Evolutionary conservation across 2,329 filamentous ascomycete genomes (phyloP).

Genomic region (Dactylella cylindrospora): DNA sequence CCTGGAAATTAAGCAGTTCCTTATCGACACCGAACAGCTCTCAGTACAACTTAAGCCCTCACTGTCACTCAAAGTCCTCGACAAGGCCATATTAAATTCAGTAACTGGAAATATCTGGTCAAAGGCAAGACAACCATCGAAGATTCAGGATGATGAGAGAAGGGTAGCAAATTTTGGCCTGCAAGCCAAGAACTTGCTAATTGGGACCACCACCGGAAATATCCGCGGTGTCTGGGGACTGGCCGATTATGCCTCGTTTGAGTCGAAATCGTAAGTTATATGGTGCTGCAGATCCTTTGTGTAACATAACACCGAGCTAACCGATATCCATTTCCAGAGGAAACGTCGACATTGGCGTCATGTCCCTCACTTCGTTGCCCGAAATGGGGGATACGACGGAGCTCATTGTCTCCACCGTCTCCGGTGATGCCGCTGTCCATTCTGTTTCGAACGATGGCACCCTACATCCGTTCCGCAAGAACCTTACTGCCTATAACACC

Average conservation of each 20-base stretch:
- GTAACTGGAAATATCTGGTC: constrained; percentile 29
- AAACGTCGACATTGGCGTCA: constrained; percentile 35
- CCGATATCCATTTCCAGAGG: constrained; percentile 8
- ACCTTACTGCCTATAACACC: constrained; percentile 30
- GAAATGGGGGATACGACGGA: constrained; percentile 15
- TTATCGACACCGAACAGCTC: constrained; percentile 33
- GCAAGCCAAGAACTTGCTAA: constrained; percentile 26
- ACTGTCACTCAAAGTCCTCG: constrained; percentile 32
- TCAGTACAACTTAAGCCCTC: constrained; percentile 11
- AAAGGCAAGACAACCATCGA: constrained; percentile 13
- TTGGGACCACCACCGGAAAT: constrained; percentile 31
- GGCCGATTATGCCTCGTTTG: constrained; percentile 23
- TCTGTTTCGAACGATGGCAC: constrained; percentile 41
- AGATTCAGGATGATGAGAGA: constrained; percentile 33
- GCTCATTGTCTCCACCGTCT: constrained; percentile 23
- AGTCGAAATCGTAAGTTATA: constrained; percentile 35
- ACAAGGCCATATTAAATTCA: constrained; percentile 25
- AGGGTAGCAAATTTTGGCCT: constrained; percentile 28
- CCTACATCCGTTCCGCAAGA: constrained; percentile 33
- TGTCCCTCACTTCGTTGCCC: constrained; percentile 18
- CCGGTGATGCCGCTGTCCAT: constrained; percentile 33
- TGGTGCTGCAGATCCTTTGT: not conserved
- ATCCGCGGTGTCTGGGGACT: constrained; percentile 35
- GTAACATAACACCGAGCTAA: constrained; percentile 1
- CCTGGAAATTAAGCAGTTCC: constrained; percentile 13